Evolutionary conservation across 164 flowering plant genomes (phyloP).

Genomic region (Liquidambar formosana): DNA sequence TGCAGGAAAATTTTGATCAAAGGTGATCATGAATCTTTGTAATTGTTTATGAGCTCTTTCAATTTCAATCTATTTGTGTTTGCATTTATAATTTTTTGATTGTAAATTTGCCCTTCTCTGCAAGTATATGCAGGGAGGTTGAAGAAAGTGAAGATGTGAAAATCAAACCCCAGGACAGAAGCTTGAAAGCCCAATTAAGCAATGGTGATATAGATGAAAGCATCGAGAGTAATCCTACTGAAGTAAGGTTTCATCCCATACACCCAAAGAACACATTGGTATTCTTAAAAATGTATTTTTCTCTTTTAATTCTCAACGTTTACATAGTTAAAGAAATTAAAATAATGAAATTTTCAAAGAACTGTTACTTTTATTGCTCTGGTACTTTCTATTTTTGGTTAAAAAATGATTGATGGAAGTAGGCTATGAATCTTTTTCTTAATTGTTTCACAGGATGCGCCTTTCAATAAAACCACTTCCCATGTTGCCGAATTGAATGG

Average conservation of each 20-base stretch:
- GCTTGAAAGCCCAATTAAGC: constrained; percentile 47
- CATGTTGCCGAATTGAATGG: constrained; percentile 36
- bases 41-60: not conserved
- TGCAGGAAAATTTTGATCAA: constrained; percentile 49
- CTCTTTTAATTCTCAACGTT: not conserved
- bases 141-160: constrained; percentile 46
- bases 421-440: not conserved
- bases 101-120: not conserved
- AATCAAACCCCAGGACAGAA: constrained; percentile 31
- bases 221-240: constrained; percentile 22
- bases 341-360: not conserved
- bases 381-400: not conserved
- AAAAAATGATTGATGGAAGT: not conserved
- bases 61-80: not conserved
- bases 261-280: not conserved
- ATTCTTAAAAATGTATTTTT: not conserved
- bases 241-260: constrained; percentile 44
- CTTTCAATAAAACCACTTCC: constrained; percentile 21
- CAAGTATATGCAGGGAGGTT: constrained; percentile 39
- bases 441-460: constrained; percentile 39
- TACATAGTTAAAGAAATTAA: not conserved
- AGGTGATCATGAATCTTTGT: constrained; percentile 35
- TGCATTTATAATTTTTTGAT: not conserved
- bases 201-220: constrained; percentile 37
- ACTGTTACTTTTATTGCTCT: not conserved